Evolutionary conservation across 371 early-diverging fungal genomes (phyloP).

Genomic region (Circinella umbellata): DNA sequence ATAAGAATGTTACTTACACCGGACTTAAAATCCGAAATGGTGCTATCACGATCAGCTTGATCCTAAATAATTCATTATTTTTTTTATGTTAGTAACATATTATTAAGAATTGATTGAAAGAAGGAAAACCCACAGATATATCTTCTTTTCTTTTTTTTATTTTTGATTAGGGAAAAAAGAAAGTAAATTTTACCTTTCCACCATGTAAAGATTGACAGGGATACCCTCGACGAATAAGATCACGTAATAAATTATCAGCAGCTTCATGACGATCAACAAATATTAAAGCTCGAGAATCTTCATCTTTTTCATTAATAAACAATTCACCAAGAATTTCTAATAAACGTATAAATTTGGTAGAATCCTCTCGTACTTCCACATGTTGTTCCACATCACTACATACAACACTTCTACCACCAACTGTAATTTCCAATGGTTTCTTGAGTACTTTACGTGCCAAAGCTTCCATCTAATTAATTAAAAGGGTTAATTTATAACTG

Average conservation of each 20-base stretch:
- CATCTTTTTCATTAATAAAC: conserved; percentile 63
- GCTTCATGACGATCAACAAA: conserved; percentile 97
- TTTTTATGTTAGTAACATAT: not conserved
- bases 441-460: conserved; percentile 92
- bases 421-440: conserved; percentile 92
- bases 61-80: conserved; percentile 50
- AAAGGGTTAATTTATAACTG: no score
- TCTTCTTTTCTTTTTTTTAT: no score
- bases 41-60: conserved; percentile 94
- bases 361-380: conserved; percentile 88
- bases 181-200: conserved; percentile 69
- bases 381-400: conserved; percentile 87
- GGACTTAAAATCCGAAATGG: conserved; percentile 91
- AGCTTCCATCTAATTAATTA: conserved; percentile 79
- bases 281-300: conserved; percentile 75
- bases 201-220: conserved; percentile 95
- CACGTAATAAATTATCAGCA: conserved; percentile 88
- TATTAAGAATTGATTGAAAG: not conserved
- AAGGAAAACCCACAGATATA: no score
- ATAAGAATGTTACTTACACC: conserved; percentile 90
- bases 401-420: conserved; percentile 92
- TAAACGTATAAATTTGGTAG: conserved; percentile 85
- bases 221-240: conserved; percentile 88
- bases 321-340: conserved; percentile 87
- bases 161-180: not conserved